Evolutionary conservation across 2,329 filamentous ascomycete species (phyloP).

Genomic region (Fragosphaeria purpurea): DNA sequence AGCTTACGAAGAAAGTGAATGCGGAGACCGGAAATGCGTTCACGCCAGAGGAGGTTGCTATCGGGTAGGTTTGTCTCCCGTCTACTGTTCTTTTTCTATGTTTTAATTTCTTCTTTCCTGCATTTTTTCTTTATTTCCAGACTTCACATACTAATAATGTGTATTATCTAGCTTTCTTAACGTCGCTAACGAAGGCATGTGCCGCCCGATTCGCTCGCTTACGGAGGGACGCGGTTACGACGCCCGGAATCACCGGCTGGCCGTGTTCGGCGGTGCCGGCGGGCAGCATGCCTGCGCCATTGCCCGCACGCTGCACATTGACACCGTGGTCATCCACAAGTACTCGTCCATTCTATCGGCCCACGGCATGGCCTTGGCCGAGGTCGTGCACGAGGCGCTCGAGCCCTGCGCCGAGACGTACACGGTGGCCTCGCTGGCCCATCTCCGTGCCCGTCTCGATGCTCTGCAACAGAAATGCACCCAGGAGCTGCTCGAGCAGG

Average conservation of each 20-base stretch:
- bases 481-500: constrained; percentile 54
- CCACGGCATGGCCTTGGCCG: constrained; percentile 28
- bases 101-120: no score
- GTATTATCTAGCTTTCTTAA: constrained; percentile 41
- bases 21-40: constrained; percentile 31
- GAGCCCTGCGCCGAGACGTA: neutral
- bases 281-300: constrained; percentile 63
- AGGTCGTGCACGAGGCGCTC: constrained; percentile 24
- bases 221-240: constrained; percentile 65
- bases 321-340: constrained; percentile 57
- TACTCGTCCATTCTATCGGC: constrained; percentile 52
- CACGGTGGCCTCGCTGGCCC: neutral
- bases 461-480: neutral
- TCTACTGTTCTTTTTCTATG: no score
- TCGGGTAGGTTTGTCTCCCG: neutral
- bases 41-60: constrained; percentile 53
- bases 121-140: no score
- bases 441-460: neutral
- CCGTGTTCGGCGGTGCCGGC: constrained; percentile 62
- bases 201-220: constrained; percentile 57
- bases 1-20: constrained; percentile 73
- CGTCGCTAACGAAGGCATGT: constrained; percentile 63
- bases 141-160: no score
- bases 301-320: constrained; percentile 56
- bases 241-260: constrained; percentile 57